Evolutionary conservation across 176 grass and related monocot genomes (phyloP).

Genomic region (Oryza brachyantha): DNA sequence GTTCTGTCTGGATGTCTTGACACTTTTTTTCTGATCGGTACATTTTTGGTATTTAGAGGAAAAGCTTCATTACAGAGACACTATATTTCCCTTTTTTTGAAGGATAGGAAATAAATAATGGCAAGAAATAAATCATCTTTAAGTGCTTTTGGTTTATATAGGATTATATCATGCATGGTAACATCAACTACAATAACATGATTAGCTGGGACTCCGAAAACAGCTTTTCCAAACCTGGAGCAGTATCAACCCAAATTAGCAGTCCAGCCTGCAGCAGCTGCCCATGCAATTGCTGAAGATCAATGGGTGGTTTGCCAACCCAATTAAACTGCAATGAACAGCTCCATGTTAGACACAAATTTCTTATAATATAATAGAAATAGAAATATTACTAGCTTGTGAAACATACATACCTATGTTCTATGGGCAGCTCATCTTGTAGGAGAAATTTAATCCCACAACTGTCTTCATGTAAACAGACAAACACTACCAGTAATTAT

Average conservation of each 20-base stretch:
- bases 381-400: background rate
- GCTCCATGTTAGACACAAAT: background rate
- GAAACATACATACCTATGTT: background rate
- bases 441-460: conserved; percentile 21
- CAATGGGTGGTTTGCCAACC: background rate
- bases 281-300: background rate
- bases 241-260: background rate
- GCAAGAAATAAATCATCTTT: background rate
- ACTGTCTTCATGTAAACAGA: conserved; percentile 35
- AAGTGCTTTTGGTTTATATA: background rate
- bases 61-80: background rate
- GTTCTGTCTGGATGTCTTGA: background rate
- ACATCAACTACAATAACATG: background rate
- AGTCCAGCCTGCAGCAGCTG: background rate
- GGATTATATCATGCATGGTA: background rate
- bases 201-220: background rate
- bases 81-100: background rate
- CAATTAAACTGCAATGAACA: background rate
- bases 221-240: background rate
- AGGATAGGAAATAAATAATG: background rate
- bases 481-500: conserved; percentile 5
- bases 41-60: background rate
- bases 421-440: background rate
- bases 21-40: background rate
- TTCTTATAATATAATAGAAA: background rate